Base-by-base conservation (phyloP, 2,329 filamentous ascomycete species). In the Pseudopithomyces chartarum region DNA sequence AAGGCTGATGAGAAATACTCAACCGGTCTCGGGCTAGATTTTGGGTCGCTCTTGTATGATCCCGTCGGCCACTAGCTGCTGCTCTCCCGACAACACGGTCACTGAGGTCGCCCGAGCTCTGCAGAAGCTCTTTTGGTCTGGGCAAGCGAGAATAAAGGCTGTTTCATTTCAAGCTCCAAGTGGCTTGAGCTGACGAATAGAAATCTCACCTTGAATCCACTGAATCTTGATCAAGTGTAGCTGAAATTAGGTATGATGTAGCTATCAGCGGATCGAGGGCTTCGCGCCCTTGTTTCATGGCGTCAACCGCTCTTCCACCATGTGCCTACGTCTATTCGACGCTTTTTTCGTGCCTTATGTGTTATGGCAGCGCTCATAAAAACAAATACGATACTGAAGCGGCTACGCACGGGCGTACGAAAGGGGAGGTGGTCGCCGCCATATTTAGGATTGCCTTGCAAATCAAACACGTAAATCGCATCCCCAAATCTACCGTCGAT, bases 21-120 rank as follows among this genome's bases (percentile, higher is more conserved):
- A 19, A 42, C 42, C 17, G 26, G 48, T 62, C 57, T 60, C 55
- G 52, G 60, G 50, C 54, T 52, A 40, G 54, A 57, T 62, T 42
- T 60, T 55, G 55, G 52, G 40, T 51, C 59, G 44, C 49, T 52
- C 36, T 59, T 64, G 50, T 63, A 64, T 53, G 60, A 48, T 52
- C 42, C 51, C 54, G 47, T 52, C 60, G 39, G 51, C 39, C 61
- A 56, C 63, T 69, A 69, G 59, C 59, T 61, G 60, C 55, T 60
- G 67, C 65, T 55, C 55, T 61, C 61, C 63, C 64, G 61, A 58
- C 36, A 59, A 55, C 61, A 60, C 61, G 64, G 69, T 54, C 62
- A 63, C 66, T 69, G 69, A 70, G 59, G 64, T 69, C 66, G 69
- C 58, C 65, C 61, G 65, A 74, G 66, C 66, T 63, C 50, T 67